A percentile compares a stretch with the other conserved stretches of the same genome.
These are phyloP conservation scores for Triticum timopheevii DNA, from an alignment of 176 grass and related monocot species.

Conservation along the genomic window DNA sequence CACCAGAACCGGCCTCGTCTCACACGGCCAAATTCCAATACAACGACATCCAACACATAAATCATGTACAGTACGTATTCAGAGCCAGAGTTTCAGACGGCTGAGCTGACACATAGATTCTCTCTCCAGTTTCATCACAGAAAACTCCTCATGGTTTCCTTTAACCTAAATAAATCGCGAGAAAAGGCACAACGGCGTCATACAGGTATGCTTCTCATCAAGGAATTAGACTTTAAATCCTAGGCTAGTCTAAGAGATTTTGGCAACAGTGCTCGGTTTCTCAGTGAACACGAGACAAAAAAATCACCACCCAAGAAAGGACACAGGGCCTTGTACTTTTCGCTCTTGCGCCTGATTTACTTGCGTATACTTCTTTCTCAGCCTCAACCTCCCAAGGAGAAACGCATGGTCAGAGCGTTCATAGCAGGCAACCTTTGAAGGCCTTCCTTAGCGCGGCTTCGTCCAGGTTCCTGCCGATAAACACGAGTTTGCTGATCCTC, in stretches of 20 bases:
- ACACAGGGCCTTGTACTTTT: neutral
- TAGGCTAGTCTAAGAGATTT: too few species aligned
- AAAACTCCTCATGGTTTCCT: neutral
- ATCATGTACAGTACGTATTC: too few species aligned
- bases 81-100: neutral
- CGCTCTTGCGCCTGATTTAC: neutral
- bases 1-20: too few species aligned
- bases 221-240: too few species aligned
- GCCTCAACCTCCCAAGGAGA: neutral
- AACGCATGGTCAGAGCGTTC: neutral
- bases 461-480: slow-evolving; percentile 67
- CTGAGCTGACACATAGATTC: neutral
- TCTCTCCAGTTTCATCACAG: neutral
- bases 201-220: neutral
- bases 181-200: neutral
- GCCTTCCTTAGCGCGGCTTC: slow-evolving; percentile 54
- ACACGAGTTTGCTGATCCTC: slow-evolving; percentile 60
- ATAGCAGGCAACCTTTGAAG: slow-evolving; percentile 63
- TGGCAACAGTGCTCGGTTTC: neutral
- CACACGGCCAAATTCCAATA: too few species aligned
- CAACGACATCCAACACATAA: too few species aligned
- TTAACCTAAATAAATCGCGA: too few species aligned
- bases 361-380: neutral
- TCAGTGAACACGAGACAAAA: neutral
- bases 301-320: neutral